Conservation (phyloP, 1,284 basidiomycete genomes). For the Trametes pubescens region DNA sequence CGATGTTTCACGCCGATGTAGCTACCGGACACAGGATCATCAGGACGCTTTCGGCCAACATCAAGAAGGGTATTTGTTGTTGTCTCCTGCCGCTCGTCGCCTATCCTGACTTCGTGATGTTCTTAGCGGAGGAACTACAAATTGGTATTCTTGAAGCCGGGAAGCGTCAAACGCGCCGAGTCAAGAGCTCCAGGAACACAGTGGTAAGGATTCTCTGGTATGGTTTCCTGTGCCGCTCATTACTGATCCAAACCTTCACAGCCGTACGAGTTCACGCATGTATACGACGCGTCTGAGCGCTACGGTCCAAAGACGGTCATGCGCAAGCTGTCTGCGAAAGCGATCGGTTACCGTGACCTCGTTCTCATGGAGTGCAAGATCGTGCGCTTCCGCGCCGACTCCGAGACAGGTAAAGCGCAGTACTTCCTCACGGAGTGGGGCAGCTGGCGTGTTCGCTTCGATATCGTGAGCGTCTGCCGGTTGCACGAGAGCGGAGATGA, state of each 20-base stretch:
- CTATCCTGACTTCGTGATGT: not conserved
- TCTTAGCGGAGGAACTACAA: not conserved
- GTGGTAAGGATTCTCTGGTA: too few species aligned
- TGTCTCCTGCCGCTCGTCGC: too few species aligned
- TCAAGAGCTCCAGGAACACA: not conserved
- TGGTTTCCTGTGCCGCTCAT: not conserved
- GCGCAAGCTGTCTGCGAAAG: not conserved
- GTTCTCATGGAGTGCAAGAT: not conserved
- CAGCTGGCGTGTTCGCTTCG: not conserved
- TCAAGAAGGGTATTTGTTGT: not conserved
- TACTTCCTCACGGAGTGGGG: not conserved
- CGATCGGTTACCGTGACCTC: conserved; percentile 2
- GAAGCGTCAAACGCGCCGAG: not conserved
- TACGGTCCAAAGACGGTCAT: not conserved
- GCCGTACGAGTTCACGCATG: not conserved
- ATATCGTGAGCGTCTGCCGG: not conserved
- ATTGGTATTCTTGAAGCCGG: not conserved
- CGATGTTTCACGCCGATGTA: not conserved
- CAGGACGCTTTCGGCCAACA: not conserved
- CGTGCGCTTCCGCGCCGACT: not conserved
- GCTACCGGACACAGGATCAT: not conserved
- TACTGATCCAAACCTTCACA: too few species aligned
- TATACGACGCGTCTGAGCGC: not conserved
- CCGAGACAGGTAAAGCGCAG: not conserved
- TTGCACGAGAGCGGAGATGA: not conserved